Base-by-base conservation (phyloP, 768 basidiomycete genomes). In the Cubamyces sp. region DNA sequence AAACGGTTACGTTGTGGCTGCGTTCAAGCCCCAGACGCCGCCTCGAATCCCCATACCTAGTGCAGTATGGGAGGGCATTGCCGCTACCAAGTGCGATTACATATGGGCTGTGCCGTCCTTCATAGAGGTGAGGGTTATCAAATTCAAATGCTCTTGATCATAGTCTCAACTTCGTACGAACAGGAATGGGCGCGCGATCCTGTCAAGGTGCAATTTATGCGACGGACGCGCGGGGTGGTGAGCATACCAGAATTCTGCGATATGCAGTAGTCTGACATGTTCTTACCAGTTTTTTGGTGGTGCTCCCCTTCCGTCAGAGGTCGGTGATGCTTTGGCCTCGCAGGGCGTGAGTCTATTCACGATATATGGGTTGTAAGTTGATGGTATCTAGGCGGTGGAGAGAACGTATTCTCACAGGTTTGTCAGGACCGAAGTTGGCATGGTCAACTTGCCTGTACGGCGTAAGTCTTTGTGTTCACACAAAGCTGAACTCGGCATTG, bases 361-460 rank as follows among this genome's bases (percentile, higher is more conserved):
- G 5, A 59, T 74, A n/a, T 82, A 79, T 53, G 81, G 79, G 28
- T 67, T 73, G 69, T 81, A 56, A 65, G 76, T 68, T 47, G 9
- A 3, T 19, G 12, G 2, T 16, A 8, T 11, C 14, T 23, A 12
- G 3, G n/a, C 26, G 3, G 40, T 28, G 3, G 21, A 40, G 18
- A 2, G 40, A 12, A 49, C 3, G 34, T 34, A 30, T 30, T 30
- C 30, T 54, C 16, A 40, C 37, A 41, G 19, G 3, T 1, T 5
- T 1, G 7, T 2, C 28, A 62, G 62, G 4, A 63, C 68, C 3
- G 62, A 69, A 39, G 53, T 18, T 14, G 62, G 62, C 3, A 16
- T 42, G 11, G 23, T 55, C 5, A 55, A 39, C 28, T 5, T 7
- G 5, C 49, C 50, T n/a, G 18, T 50, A 1, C 23, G 54, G 19